Base-by-base conservation (phyloP, 1,139 yeast genomes). In the Yamadazyma membranifaciens region DNA sequence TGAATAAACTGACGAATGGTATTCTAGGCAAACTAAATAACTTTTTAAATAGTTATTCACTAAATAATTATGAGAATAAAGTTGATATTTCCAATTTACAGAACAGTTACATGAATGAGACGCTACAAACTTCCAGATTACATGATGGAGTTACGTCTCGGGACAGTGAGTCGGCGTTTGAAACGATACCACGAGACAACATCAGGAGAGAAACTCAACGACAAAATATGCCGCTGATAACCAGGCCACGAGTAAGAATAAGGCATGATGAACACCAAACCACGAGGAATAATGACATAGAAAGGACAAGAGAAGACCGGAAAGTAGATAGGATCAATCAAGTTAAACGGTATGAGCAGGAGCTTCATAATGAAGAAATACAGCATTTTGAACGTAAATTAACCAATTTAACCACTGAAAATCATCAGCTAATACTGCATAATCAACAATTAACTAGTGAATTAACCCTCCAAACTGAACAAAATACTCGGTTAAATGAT, bases 21-120 rank as follows among this genome's bases (percentile, higher is more conserved):
- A 34, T 49, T 11, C 24, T 50, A 14, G 33, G 38, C 13, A 46
- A 42, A 38, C 40, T 50, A 10, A 42, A 43, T 26, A 32, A 24
- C 4, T 47, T 49, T 24, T 46, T 50, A 34, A 42, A 41, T 22
- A 39, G 39, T 17, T 50, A 50, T 41, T 43, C 51, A 1, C 35
- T 50, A 12, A 34, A 25, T 26, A 42, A 40, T 11, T 50, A 43
- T 25, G 45, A 42, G 30, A 38, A 34, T 31, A 26, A 39, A 4
- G 33, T 31, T 3, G 42, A 42, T 39, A 30, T 38, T 16, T 20
- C 33, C 2, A 31, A 31, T 7, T 24, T 42, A 4, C 37, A 39
- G 28, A 28, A 39, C 5, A 28, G 31, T 12, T 40, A 40, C 12
- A 4, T 15, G n/a, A 3, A 12, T 25, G 13, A n/a, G 34, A 4